Percentiles rank a stretch among this genome's conserved stretches.
phyloP scores from a whole-genome alignment of 2,329 filamentous ascomycete species.

The Fusarium incarnatum region DNA sequence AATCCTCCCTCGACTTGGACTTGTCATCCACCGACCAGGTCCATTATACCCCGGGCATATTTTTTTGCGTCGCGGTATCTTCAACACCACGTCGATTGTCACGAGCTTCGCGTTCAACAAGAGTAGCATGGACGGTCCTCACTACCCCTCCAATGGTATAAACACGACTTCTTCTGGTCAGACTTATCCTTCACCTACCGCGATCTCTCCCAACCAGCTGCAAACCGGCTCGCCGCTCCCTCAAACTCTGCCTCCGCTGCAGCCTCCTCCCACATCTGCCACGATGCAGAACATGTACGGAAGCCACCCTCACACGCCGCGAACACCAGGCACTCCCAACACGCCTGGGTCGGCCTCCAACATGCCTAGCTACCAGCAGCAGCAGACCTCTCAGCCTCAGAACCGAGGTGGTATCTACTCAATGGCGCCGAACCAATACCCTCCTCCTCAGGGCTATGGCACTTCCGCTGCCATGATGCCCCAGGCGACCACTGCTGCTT shows the following conservation, averaged over 20 bases:
- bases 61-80: constrained; percentile 42
- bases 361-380: constrained; percentile 66
- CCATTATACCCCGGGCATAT: constrained; percentile 36
- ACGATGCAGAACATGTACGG: constrained; percentile 63
- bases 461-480: constrained; percentile 72
- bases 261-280: constrained; percentile 58
- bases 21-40: constrained; percentile 42
- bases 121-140: constrained; percentile 66
- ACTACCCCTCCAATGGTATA: constrained; percentile 67
- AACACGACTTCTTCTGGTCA: constrained; percentile 63
- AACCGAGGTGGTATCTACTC: constrained; percentile 63
- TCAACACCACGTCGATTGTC: constrained; percentile 40
- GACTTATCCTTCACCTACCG: constrained; percentile 64
- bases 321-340: constrained; percentile 72
- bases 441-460: constrained; percentile 65
- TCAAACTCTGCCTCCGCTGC: constrained; percentile 68
- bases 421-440: constrained; percentile 68
- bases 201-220: constrained; percentile 64
- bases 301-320: constrained; percentile 70
- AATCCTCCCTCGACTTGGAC: constrained; percentile 44
- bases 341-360: constrained; percentile 67
- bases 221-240: constrained; percentile 61
- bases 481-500: constrained; percentile 72
- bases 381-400: constrained; percentile 61
- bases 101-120: constrained; percentile 50